Percentiles rank a stretch among this genome's conserved stretches.
phyloP scores from a whole-genome alignment of 192 early-diverging fungal genomes.

The Backusella parvicylindrica region DNA sequence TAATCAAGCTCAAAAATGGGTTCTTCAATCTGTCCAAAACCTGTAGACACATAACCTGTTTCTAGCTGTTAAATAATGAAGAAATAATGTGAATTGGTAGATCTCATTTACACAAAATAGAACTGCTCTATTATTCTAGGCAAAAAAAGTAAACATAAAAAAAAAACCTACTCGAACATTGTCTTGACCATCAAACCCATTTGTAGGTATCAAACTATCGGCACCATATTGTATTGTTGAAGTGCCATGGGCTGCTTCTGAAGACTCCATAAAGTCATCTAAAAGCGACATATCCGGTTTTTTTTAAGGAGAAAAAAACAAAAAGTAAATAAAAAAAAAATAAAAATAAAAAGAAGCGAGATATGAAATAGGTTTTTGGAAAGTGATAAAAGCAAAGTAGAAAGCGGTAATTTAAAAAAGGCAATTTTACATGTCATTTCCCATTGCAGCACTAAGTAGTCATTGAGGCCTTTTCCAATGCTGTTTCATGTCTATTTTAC shows the following conservation, averaged over 20 bases:
- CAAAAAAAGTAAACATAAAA: neutral
- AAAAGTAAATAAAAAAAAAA: neutral
- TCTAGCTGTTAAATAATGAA: slow-evolving; percentile 1
- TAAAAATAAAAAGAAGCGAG: neutral
- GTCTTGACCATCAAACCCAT: slow-evolving; percentile 23
- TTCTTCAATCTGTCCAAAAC: slow-evolving; percentile 44
- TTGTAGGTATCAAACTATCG: neutral
- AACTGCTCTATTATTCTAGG: neutral
- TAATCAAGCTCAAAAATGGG: slow-evolving; percentile 80
- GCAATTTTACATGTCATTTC: too few species aligned
- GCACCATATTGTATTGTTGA: slow-evolving; percentile 14
- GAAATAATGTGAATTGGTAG: neutral
- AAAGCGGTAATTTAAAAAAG: neutral
- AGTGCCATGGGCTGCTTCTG: slow-evolving; percentile 25
- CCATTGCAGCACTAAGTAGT: too few species aligned
- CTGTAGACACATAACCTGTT: slow-evolving; percentile 51
- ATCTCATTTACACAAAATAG: too few species aligned
- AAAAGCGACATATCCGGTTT: slow-evolving; percentile 34
- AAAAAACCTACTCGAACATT: slow-evolving; percentile 24
- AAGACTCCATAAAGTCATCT: slow-evolving; percentile 44
- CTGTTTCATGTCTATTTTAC: too few species aligned
- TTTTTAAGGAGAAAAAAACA: neutral
- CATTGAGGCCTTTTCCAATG: too few species aligned
- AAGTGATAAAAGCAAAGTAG: neutral
- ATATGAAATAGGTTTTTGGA: too few species aligned